A percentile compares a stretch with the other conserved stretches of the same genome.
Evolutionary conservation across 371 early-diverging fungal species (phyloP).

Genomic region (Phascolomyces articulosus): DNA sequence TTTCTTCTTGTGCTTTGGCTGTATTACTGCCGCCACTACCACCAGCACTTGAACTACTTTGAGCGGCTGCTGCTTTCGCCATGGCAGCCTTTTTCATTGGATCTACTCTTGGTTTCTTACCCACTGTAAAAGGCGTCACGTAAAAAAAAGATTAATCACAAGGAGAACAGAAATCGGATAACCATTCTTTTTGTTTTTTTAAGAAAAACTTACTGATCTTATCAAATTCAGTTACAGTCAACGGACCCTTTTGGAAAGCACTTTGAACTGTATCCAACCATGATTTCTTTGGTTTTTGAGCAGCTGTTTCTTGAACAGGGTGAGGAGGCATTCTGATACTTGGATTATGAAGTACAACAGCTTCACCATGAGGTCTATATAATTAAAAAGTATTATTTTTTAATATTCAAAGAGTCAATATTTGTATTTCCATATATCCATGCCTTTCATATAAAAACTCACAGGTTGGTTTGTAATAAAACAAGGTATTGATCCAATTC

Average conservation of each 20-base stretch:
- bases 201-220: conserved; percentile 43
- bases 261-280: conserved; percentile 52
- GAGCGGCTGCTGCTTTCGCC: background rate
- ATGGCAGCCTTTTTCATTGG: background rate
- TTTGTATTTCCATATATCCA: too few relatives aligned
- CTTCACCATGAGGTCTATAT: conserved; percentile 30
- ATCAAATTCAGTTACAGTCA: conserved; percentile 53
- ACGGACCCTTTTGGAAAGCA: conserved; percentile 43
- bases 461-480: conserved; percentile 34
- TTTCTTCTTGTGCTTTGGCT: conserved; percentile 7
- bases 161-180: too few relatives aligned
- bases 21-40: too few relatives aligned
- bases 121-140: background rate
- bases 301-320: conserved; percentile 26
- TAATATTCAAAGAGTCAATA: too few relatives aligned
- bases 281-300: conserved; percentile 33
- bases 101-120: background rate
- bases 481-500: conserved; percentile 48
- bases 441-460: conserved; percentile 17
- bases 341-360: conserved; percentile 47
- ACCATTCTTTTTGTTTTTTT: too few relatives aligned
- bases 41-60: background rate
- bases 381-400: too few relatives aligned
- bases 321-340: conserved; percentile 41
- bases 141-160: too few relatives aligned